A percentile compares a stretch with the other conserved stretches of the same genome.
Conservation (phyloP, 257 asterid genomes). For the Primulina huaijiensis region DNA sequence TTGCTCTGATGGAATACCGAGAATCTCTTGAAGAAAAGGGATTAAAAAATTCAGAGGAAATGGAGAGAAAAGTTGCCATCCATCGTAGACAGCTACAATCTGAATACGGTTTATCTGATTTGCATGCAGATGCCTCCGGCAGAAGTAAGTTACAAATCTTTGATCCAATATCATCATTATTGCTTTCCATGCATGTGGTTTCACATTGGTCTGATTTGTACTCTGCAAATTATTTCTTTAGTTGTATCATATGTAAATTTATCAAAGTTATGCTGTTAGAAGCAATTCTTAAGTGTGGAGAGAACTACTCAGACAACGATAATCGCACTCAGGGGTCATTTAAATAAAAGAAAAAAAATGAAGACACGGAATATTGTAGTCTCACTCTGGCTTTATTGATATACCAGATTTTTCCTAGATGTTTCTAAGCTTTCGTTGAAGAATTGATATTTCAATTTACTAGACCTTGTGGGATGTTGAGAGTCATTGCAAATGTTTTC, state of each 20-base stretch:
- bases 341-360: neutral
- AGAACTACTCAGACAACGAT: neutral
- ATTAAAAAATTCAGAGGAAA: constrained; percentile 53
- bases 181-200: neutral
- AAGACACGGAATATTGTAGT: neutral
- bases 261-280: neutral
- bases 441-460: neutral
- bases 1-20: constrained; percentile 77
- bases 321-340: neutral
- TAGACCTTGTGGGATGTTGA: neutral
- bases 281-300: neutral
- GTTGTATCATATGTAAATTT: neutral
- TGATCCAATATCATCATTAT: neutral
- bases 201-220: neutral
- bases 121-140: constrained; percentile 53
- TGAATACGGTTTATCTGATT: constrained; percentile 63
- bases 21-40: constrained; percentile 93
- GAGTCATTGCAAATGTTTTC: neutral
- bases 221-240: neutral
- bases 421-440: neutral
- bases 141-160: constrained; percentile 49
- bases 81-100: constrained; percentile 61
- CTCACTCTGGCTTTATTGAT: neutral
- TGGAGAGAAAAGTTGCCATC: constrained; percentile 69
- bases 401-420: neutral